phyloP scores from a whole-genome alignment of 2,329 filamentous ascomycete species.

The Coniochaeta pulveracea region DNA sequence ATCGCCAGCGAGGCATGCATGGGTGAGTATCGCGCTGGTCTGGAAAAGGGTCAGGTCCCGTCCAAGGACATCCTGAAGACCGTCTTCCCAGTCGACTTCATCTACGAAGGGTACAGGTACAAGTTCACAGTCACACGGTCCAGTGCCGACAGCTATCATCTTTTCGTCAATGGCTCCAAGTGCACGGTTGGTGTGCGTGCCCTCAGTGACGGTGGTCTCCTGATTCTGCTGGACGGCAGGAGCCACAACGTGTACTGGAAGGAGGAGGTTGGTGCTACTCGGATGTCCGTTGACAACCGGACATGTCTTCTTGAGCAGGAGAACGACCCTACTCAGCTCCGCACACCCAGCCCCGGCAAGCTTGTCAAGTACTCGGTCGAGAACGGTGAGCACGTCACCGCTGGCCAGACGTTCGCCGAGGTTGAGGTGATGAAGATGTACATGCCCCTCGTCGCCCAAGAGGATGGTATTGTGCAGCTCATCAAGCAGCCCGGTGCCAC shows the following conservation, averaged over 20 bases:
- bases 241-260: constrained; percentile 99
- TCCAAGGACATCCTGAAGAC: constrained; percentile 96
- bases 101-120: constrained; percentile 92
- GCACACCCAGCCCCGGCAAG: constrained; percentile 91
- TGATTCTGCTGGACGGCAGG: constrained; percentile 81
- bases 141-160: constrained; percentile 85
- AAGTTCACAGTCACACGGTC: constrained; percentile 96
- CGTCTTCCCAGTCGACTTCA: constrained; percentile 95
- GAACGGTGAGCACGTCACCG: constrained; percentile 85
- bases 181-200: constrained; percentile 87
- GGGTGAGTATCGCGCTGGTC: constrained; percentile 71
- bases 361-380: constrained; percentile 96
- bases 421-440: constrained; percentile 99
- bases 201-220: constrained; percentile 84
- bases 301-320: constrained; percentile 96
- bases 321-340: constrained; percentile 95
- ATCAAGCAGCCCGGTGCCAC: constrained; percentile 99
- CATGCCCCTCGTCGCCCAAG: constrained; percentile 92
- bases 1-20: constrained; percentile 86
- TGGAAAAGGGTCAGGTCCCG: constrained; percentile 96
- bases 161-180: constrained; percentile 98
- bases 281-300: constrained; percentile 94
- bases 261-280: constrained; percentile 91
- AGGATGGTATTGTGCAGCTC: constrained; percentile 92
- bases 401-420: constrained; percentile 88